A percentile compares a stretch with the other conserved stretches of the same genome.
Conservation (phyloP, 2,329 filamentous ascomycete species). For the Curvularia sp. region DNA sequence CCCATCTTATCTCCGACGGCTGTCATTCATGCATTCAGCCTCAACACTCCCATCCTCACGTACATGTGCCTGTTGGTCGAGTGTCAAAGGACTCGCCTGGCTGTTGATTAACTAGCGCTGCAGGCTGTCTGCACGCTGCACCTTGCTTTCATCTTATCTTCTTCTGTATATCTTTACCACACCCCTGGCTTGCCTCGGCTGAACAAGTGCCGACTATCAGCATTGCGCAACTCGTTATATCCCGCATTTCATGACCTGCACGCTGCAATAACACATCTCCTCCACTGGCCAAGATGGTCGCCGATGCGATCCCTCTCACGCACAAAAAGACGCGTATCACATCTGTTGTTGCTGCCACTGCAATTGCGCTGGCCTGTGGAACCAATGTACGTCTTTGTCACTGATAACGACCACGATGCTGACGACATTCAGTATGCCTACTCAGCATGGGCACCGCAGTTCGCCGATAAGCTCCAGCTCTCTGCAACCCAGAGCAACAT, state of each 20-base stretch:
- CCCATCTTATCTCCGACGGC: constrained; percentile 31
- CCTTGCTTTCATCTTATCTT: constrained; percentile 4
- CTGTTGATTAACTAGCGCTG: constrained; percentile 1
- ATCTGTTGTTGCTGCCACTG: constrained; percentile 83
- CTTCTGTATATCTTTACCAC: constrained; percentile 5
- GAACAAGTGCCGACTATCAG: constrained; percentile 17
- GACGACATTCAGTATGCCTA: constrained; percentile 80
- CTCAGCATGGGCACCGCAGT: constrained; percentile 96
- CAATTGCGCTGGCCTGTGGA: constrained; percentile 86
- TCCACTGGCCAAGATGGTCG: constrained; percentile 31
- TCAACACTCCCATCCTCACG: constrained; percentile 8
- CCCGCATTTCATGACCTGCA: constrained; percentile 30
- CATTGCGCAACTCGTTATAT: constrained; percentile 13
- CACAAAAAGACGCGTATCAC: constrained; percentile 73
- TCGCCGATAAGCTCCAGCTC: constrained; percentile 83
- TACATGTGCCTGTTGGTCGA: not conserved
- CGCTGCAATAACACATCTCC: constrained; percentile 23
- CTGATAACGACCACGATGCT: constrained; percentile 26
- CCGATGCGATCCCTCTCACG: constrained; percentile 45
- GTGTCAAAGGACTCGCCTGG: constrained; percentile 9
- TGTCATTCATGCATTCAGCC: constrained; percentile 12
- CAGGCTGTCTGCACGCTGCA: not conserved
- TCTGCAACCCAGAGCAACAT: constrained; percentile 93
- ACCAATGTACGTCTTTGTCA: constrained; percentile 73
- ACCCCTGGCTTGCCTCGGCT: constrained; percentile 6